Percentiles rank a stretch among this genome's conserved stretches.
These are phyloP conservation scores for Ustilago tritici DNA, from an alignment of 1,284 basidiomycete species.

Conservation along the genomic window DNA sequence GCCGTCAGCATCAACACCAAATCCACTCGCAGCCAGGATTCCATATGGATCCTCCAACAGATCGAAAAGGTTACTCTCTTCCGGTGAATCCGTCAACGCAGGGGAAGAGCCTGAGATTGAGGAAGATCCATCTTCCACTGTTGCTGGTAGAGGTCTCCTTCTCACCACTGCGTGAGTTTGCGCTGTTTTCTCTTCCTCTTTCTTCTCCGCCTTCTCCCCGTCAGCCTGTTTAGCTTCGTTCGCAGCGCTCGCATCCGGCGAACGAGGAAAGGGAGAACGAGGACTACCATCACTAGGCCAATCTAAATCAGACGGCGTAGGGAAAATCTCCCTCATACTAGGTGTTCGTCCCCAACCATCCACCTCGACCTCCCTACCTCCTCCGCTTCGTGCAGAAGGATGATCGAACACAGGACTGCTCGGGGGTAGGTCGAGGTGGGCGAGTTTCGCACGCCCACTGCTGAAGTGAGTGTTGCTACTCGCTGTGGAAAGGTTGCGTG, in stretches of 20 bases:
- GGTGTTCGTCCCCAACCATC: constrained; percentile 53
- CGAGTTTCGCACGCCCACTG: constrained; percentile 29
- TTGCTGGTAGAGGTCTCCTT: constrained; percentile 59
- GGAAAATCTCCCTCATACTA: constrained; percentile 56
- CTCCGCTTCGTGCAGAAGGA: constrained; percentile 24
- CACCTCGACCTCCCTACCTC: constrained; percentile 27
- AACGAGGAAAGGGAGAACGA: not conserved
- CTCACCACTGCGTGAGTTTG: constrained; percentile 17
- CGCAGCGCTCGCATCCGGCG: not conserved
- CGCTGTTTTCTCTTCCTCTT: constrained; percentile 4
- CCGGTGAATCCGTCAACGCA: constrained; percentile 26
- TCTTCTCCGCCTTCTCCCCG: constrained; percentile 15
- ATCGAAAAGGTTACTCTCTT: constrained; percentile 48
- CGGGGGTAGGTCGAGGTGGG: constrained; percentile 42
- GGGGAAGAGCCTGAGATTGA: constrained; percentile 48
- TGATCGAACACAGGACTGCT: constrained; percentile 47
- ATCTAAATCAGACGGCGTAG: constrained; percentile 51
- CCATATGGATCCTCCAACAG: constrained; percentile 67
- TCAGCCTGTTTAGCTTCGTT: not conserved
- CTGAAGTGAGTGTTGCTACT: constrained; percentile 8
- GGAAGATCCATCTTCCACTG: constrained; percentile 64
- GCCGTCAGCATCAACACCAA: constrained; percentile 49
- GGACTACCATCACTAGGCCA: constrained; percentile 37
- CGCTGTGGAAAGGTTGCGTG: constrained; percentile 30
- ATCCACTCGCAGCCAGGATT: constrained; percentile 58